These are phyloP conservation scores for Cladophialophora bantiana DNA, from an alignment of 2,329 filamentous ascomycete species.

Conservation along the genomic window DNA sequence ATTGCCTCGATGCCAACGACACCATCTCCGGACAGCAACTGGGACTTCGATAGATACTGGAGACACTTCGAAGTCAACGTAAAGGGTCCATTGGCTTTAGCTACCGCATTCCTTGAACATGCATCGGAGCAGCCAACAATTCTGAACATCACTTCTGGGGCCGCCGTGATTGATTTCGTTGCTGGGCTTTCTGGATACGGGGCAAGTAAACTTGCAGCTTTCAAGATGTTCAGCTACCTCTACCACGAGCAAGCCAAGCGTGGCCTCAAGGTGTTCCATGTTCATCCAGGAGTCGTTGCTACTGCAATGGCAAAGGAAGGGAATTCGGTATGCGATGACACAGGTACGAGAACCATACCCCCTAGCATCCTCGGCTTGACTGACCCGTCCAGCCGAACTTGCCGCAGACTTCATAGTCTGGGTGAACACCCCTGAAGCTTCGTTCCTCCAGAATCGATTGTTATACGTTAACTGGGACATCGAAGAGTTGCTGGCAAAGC, in stretches of 20 bases:
- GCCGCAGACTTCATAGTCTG: constrained; percentile 14
- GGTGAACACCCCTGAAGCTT: constrained; percentile 5
- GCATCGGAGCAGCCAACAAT: constrained; percentile 11
- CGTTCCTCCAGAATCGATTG: constrained; percentile 6
- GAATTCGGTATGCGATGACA: constrained; percentile 13
- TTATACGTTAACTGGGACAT: constrained; percentile 19
- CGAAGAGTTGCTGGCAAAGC: constrained; percentile 7
- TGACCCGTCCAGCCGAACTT: constrained; percentile 14
- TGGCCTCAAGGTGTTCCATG: constrained; percentile 48
- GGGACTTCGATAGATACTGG: constrained; percentile 38
- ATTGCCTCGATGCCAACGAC: constrained; percentile 19
- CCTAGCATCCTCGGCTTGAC: constrained; percentile 1
- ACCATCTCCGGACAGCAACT: neutral
- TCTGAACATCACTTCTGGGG: constrained; percentile 17
- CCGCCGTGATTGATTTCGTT: constrained; percentile 20
- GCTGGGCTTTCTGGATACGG: constrained; percentile 45
- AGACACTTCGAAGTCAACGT: constrained; percentile 39
- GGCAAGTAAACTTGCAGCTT: constrained; percentile 51
- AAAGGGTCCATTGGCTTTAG: constrained; percentile 13
- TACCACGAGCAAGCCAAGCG: constrained; percentile 47
- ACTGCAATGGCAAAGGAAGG: constrained; percentile 28
- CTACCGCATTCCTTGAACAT: constrained; percentile 19
- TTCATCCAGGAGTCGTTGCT: constrained; percentile 52
- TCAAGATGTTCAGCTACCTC: constrained; percentile 53
- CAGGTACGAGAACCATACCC: constrained; percentile 3